Conservation (phyloP, 2,329 filamentous ascomycete species). For the Fusarium armeniacum region DNA sequence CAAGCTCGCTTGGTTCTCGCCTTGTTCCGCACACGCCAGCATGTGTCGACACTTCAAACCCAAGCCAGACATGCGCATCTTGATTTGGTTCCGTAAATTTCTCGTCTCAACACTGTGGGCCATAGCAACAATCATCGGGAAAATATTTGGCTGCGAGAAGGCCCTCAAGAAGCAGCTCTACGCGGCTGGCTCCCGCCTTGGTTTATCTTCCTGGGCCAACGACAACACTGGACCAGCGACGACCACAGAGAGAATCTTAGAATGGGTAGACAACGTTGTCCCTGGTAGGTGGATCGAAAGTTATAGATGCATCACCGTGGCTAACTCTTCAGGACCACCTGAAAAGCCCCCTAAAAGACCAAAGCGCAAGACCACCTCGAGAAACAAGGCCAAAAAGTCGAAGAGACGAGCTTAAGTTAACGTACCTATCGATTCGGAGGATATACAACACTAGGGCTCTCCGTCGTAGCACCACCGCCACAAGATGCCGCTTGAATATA, state of each 20-base stretch:
- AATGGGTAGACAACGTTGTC: slow-evolving; percentile 3
- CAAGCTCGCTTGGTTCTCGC: neutral
- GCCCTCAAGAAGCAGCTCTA: neutral
- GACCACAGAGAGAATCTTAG: neutral
- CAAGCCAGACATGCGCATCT: neutral
- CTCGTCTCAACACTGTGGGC: neutral
- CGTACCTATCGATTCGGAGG: too few relatives aligned
- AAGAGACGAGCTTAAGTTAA: neutral
- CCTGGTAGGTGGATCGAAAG: neutral
- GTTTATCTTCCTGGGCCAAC: neutral
- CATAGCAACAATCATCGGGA: neutral
- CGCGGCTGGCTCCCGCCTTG: neutral
- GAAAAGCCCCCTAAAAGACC: neutral
- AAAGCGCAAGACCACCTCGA: neutral
- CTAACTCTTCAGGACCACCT: neutral
- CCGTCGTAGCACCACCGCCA: too few relatives aligned
- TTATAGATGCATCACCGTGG: neutral
- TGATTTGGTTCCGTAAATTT: neutral
- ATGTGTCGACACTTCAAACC: neutral
- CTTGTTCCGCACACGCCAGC: neutral
- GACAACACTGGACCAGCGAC: neutral
- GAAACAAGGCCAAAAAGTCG: neutral
- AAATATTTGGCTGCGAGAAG: neutral
- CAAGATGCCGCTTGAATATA: neutral
- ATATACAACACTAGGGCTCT: too few relatives aligned